Percentiles rank a stretch among this genome's conserved stretches.
Conservation (phyloP, 352 stramenopile genomes). For the Phytophthora foliorum region DNA sequence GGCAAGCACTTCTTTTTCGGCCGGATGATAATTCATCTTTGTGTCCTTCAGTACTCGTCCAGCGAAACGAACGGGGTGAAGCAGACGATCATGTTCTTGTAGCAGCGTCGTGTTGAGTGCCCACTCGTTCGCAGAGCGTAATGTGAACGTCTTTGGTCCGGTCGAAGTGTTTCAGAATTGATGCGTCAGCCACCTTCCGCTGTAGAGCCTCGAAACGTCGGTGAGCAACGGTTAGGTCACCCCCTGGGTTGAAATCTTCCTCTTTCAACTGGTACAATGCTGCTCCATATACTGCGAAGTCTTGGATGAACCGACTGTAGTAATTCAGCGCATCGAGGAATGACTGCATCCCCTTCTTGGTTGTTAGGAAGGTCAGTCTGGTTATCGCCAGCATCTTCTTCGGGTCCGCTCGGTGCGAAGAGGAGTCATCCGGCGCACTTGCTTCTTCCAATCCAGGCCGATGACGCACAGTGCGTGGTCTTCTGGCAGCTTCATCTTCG, state of each 20-base stretch:
- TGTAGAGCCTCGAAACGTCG: neutral
- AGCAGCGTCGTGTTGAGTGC: too few relatives aligned
- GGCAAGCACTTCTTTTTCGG: neutral
- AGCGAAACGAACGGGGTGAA: neutral
- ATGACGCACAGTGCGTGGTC: too few relatives aligned
- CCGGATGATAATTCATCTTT: neutral
- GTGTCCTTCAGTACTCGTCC: neutral
- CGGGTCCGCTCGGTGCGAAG: neutral
- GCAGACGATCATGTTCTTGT: neutral
- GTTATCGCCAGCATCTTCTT: neutral
- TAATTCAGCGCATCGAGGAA: too few relatives aligned
- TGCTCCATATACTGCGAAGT: neutral
- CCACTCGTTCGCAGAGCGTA: too few relatives aligned
- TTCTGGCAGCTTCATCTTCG: neutral
- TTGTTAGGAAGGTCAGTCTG: too few relatives aligned
- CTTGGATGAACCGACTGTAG: neutral
- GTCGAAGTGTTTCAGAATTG: too few relatives aligned
- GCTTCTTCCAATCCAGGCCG: slow-evolving; percentile 9
- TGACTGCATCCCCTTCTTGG: too few relatives aligned
- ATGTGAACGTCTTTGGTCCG: too few relatives aligned
- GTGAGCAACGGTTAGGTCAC: neutral
- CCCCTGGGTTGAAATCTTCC: neutral
- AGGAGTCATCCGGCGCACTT: slow-evolving; percentile 12
- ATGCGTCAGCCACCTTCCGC: neutral
- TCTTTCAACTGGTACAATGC: neutral